phyloP scores from a whole-genome alignment of 2,329 filamentous ascomycete species.

The Diaporthe velutina region DNA sequence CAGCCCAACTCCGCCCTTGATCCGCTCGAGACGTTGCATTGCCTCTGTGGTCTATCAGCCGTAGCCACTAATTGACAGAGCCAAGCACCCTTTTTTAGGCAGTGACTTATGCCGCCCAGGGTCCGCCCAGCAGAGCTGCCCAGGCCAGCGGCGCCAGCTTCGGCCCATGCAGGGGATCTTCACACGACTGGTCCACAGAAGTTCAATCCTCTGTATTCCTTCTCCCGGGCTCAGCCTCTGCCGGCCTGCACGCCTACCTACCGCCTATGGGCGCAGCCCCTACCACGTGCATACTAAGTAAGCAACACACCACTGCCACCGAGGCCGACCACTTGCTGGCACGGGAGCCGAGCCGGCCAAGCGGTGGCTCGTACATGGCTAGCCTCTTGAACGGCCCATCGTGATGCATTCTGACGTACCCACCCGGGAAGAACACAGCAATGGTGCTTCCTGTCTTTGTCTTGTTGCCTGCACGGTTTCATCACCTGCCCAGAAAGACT shows the following conservation, averaged over 20 bases:
- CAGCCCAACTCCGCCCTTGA: not conserved
- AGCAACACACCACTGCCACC: not conserved
- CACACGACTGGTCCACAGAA: not conserved
- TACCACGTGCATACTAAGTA: no score
- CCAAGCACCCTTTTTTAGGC: conserved; percentile 19
- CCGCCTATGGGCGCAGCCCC: not conserved
- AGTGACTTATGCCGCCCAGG: not conserved
- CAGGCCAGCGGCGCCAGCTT: not conserved
- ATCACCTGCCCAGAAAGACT: not conserved
- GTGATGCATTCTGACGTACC: conserved; percentile 1
- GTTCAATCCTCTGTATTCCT: not conserved
- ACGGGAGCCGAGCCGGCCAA: conserved; percentile 19
- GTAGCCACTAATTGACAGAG: not conserved
- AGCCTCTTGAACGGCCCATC: not conserved
- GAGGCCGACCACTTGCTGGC: no score
- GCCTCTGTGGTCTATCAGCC: not conserved
- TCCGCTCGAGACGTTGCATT: not conserved
- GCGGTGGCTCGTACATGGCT: conserved; percentile 6
- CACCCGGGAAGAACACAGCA: not conserved
- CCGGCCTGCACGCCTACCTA: not conserved
- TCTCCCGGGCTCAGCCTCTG: not conserved
- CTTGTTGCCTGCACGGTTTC: conserved; percentile 16
- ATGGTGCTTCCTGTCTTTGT: not conserved
- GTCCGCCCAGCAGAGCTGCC: not conserved
- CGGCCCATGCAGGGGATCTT: not conserved